phyloP scores from a whole-genome alignment of 2,329 filamentous ascomycete species.

The Gnomoniopsis smithogilvyi region DNA sequence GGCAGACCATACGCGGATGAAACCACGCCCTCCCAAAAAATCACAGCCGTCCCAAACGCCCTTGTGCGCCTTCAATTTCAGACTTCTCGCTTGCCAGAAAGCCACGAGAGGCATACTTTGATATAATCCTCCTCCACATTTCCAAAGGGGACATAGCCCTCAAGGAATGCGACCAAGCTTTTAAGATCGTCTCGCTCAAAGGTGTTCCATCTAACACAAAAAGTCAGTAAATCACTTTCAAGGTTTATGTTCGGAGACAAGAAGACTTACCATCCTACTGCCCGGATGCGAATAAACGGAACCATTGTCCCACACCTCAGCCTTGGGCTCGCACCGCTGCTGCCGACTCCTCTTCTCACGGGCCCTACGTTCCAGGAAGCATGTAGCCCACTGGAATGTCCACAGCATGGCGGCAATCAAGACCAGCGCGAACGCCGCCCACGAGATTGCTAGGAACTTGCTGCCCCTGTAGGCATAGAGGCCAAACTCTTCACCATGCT shows the following conservation, averaged over 20 bases:
- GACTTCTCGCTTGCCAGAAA: no score
- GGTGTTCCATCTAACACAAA: background rate
- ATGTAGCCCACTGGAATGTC: constrained; percentile 19
- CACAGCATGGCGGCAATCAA: constrained; percentile 37
- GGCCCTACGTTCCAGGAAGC: background rate
- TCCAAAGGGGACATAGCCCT: no score
- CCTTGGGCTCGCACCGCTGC: background rate
- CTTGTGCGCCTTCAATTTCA: no score
- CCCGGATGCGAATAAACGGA: background rate
- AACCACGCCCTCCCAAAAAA: no score
- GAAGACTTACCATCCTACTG: background rate
- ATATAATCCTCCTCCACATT: no score
- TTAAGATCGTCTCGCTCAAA: background rate
- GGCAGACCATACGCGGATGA: no score
- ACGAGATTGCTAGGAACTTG: constrained; percentile 44
- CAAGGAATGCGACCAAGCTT: no score
- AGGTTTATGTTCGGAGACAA: background rate
- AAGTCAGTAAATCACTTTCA: background rate
- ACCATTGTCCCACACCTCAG: background rate
- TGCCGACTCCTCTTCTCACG: background rate
- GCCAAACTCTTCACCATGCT: constrained; percentile 40
- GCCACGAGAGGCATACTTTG: no score
- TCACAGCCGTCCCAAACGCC: no score
- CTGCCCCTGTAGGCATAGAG: constrained; percentile 40
- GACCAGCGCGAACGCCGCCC: constrained; percentile 46